Evolutionary conservation across 2,329 filamentous ascomycete species (phyloP).

Genomic region (Xylariaceae sp.): DNA sequence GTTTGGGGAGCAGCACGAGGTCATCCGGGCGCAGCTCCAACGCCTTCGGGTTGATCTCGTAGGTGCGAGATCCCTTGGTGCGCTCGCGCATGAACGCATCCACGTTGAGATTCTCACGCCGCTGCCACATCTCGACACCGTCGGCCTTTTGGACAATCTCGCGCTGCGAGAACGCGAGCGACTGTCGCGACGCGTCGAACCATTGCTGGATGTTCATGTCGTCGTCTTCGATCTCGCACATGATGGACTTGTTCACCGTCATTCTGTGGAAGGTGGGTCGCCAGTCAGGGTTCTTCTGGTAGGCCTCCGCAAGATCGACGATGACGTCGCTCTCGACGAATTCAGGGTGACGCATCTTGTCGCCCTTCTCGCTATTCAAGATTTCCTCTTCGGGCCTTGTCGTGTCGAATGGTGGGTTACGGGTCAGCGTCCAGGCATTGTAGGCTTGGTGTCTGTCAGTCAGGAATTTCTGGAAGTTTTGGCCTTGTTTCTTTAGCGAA

Average conservation of each 20-base stretch:
- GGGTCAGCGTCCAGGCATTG: slow-evolving; percentile 46
- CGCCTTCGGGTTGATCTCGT: slow-evolving; percentile 37
- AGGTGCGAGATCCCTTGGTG: slow-evolving; percentile 40
- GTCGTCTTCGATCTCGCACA: slow-evolving; percentile 39
- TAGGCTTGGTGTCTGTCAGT: slow-evolving; percentile 44
- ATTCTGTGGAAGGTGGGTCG: slow-evolving; percentile 37
- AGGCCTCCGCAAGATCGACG: slow-evolving; percentile 45
- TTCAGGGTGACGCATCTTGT: slow-evolving; percentile 41
- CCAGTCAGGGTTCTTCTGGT: slow-evolving; percentile 44
- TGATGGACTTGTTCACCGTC: slow-evolving; percentile 35
- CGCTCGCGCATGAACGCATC: slow-evolving; percentile 41
- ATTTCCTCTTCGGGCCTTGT: slow-evolving; percentile 38
- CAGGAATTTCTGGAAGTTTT: slow-evolving; percentile 38
- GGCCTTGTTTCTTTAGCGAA: slow-evolving; percentile 38
- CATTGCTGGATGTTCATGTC: slow-evolving; percentile 44
- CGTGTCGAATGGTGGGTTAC: slow-evolving; percentile 39
- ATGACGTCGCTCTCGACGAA: slow-evolving; percentile 48
- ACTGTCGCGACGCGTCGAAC: slow-evolving; percentile 36
- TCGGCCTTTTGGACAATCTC: slow-evolving; percentile 43
- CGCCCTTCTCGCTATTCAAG: slow-evolving; percentile 33
- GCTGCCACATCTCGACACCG: slow-evolving; percentile 42
- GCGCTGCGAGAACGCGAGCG: slow-evolving; percentile 38
- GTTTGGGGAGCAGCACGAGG: slow-evolving; percentile 43
- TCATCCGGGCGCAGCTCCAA: slow-evolving; percentile 34
- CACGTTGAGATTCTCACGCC: slow-evolving; percentile 40